Conservation (phyloP, 2,329 filamentous ascomycete species). For the Fusarium sp. region DNA sequence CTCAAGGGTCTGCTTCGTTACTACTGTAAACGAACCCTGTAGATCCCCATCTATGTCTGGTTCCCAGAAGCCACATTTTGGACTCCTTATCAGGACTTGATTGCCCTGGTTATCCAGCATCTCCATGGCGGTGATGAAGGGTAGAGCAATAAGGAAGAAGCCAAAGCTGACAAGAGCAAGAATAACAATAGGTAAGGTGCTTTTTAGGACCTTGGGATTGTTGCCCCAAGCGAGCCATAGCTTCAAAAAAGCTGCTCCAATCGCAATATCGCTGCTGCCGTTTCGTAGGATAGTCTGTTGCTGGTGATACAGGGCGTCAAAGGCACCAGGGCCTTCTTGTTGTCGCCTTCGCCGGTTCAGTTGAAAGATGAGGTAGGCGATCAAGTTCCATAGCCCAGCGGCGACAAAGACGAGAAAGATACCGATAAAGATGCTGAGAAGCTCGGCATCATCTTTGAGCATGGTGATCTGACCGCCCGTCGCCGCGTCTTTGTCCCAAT, state of each 20-base stretch:
- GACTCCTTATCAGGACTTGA: not conserved
- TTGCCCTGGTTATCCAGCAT: not conserved
- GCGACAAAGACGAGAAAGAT: not conserved
- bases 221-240: not conserved
- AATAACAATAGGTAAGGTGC: not conserved
- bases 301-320: not conserved
- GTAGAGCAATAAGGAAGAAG: not conserved
- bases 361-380: not conserved
- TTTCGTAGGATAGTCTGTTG: not conserved
- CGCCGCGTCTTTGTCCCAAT: not conserved
- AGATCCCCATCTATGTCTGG: not conserved
- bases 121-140: not conserved
- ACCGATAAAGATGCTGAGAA: not conserved
- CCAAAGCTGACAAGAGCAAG: not conserved
- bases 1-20: not conserved
- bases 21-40: no score
- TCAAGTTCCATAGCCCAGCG: not conserved
- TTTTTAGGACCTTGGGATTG: not conserved
- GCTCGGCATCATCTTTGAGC: not conserved
- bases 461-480: not conserved
- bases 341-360: not conserved
- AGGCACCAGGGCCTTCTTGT: not conserved
- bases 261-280: not conserved
- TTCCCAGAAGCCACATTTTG: not conserved
- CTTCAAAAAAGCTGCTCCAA: not conserved